Conservation (phyloP, 2,329 filamentous ascomycete genomes). For the Simplicillium aogashimaense region DNA sequence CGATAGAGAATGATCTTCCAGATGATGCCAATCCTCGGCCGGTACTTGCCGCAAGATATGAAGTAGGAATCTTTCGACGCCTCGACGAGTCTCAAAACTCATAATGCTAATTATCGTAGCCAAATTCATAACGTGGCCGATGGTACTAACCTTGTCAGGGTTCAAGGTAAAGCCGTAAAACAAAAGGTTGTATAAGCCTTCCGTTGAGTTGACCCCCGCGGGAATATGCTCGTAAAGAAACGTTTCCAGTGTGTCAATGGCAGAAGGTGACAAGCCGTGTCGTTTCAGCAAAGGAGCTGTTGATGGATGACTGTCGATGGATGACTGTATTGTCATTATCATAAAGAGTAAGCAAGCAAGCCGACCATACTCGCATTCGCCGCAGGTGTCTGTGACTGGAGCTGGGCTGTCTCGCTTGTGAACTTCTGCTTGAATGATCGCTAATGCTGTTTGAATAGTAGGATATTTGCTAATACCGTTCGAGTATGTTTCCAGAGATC, state of each 20-base stretch:
- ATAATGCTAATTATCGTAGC: slow-evolving; percentile 1
- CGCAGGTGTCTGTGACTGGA: background rate
- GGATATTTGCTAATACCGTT: slow-evolving; percentile 1
- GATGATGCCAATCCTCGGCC: background rate
- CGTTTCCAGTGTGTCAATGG: background rate
- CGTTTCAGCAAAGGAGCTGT: too few species aligned
- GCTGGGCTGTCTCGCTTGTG: background rate
- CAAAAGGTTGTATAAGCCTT: slow-evolving; percentile 1
- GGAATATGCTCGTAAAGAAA: background rate
- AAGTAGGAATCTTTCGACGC: background rate
- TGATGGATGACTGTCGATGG: background rate
- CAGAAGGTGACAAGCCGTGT: too few species aligned
- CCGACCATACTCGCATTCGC: background rate
- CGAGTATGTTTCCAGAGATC: slow-evolving; percentile 1
- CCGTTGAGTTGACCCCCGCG: background rate
- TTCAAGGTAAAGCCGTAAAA: background rate
- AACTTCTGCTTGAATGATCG: background rate
- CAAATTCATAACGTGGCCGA: background rate
- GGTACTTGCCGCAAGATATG: slow-evolving; percentile 1
- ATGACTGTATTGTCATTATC: background rate
- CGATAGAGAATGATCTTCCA: background rate
- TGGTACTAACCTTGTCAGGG: background rate
- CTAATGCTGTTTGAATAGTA: background rate
- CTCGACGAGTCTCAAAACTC: slow-evolving; percentile 1
- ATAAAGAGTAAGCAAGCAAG: slow-evolving; percentile 2